Evolutionary conservation across 495 filamentous ascomycete genomes (phyloP), one percentile per base, ranked within the genome.

Genomic region (Amphirosellinia nigrospora): DNA sequence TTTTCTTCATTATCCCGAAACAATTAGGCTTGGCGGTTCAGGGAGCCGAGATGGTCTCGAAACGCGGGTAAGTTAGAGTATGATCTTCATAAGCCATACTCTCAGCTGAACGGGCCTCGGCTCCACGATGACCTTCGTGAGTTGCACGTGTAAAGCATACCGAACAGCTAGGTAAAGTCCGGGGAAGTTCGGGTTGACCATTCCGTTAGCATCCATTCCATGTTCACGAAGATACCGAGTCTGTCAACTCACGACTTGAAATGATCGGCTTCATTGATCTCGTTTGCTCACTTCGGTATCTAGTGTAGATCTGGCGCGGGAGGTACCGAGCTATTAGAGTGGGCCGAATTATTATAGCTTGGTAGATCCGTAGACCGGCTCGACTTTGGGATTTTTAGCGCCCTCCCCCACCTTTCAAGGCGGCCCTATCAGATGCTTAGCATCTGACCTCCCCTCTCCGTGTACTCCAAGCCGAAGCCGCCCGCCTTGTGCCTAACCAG

Each of bases 251-350:
- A 38, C 55, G 19, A 38, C 19, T 13, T 26, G 21, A 23, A 32
- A 32, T 36, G 34, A 11, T 36, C 15, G 53, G 30, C 53, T 34
- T n/a, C 16, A 32, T 45, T 62, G 11, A 45, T 45, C 59, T 45
- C 23, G 32, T 62, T 28, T 38, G 38, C 23, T 41, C 38, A n/a
- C n/a, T n/a, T n/a, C n/a, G n/a, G n/a, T n/a, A n/a, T n/a, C n/a
- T n/a, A n/a, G 59, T 38, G 59, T 63, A 63, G 60, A 63, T 63
- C 60, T 63, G 32, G 58, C 13, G 36, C 53, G 48, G 7, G 34
- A 3, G 46, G 19, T 32, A 55, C 52, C 52, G 26, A 30, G 19
- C n/a, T n/a, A 28, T 8, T 3, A 34, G 32, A 62, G 59, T 62
- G 59, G 59, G 19, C 23, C 59, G 59, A 63, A 39, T 6, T 23